Evolutionary conservation across 2,329 filamentous ascomycete species (phyloP).

Genomic region (Camptophora hylomeconis): DNA sequence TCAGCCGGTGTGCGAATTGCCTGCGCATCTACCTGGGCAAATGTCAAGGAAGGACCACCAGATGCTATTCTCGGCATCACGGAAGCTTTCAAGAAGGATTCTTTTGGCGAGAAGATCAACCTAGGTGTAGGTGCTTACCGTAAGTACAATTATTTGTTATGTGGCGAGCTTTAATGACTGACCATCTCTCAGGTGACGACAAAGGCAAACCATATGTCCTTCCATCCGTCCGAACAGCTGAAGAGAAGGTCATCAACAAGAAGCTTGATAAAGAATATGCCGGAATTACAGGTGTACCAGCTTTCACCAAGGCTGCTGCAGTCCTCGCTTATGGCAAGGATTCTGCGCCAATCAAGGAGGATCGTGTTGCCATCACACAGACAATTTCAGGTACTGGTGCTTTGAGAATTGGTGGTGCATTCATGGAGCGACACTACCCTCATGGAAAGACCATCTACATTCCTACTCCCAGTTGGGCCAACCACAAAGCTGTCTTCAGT

Average conservation of each 20-base stretch:
- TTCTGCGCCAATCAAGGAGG: constrained; percentile 59
- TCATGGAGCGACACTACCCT: constrained; percentile 84
- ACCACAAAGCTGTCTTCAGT: constrained; percentile 93
- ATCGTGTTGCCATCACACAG: constrained; percentile 82
- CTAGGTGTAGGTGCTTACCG: constrained; percentile 96
- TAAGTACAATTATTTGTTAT: constrained; percentile 21
- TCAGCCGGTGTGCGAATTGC: constrained; percentile 24
- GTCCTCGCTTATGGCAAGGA: constrained; percentile 78
- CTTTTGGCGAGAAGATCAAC: constrained; percentile 93
- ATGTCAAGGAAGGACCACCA: constrained; percentile 85
- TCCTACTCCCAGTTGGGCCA: constrained; percentile 91
- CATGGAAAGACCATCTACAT: constrained; percentile 93
- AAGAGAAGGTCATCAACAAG: constrained; percentile 68
- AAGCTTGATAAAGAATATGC: constrained; percentile 48
- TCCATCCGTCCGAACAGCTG: constrained; percentile 78
- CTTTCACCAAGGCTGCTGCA: constrained; percentile 87
- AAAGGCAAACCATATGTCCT: constrained; percentile 96
- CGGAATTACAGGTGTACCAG: constrained; percentile 86
- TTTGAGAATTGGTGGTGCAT: constrained; percentile 84
- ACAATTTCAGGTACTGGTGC: constrained; percentile 97
- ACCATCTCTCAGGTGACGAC: constrained; percentile 60
- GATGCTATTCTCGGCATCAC: constrained; percentile 52
- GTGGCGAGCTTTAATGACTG: too few relatives aligned
- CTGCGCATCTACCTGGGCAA: constrained; percentile 74
- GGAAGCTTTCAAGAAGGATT: constrained; percentile 97